phyloP scores from a whole-genome alignment of 2,329 filamentous ascomycete species.

The Penicillium sp. region DNA sequence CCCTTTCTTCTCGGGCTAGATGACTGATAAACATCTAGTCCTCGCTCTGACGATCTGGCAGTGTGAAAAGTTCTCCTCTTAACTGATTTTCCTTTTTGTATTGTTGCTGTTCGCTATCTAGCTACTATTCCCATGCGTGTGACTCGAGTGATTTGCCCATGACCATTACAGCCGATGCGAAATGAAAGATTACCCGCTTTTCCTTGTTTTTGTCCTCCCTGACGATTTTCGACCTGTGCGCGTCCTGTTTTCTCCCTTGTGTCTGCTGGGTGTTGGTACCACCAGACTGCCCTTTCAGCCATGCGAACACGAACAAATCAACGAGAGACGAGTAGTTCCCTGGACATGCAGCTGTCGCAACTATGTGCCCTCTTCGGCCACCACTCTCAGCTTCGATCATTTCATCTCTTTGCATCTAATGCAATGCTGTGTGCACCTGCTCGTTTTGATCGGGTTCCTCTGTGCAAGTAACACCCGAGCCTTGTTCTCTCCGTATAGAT shows the following conservation, averaged over 20 bases:
- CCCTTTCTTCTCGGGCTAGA: slow-evolving; percentile 29
- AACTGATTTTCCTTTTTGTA: slow-evolving; percentile 21
- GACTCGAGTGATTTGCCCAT: slow-evolving; percentile 35
- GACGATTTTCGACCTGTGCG: slow-evolving; percentile 5
- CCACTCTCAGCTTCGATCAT: slow-evolving; percentile 2
- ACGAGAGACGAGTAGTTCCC: slow-evolving; percentile 15
- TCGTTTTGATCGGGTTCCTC: slow-evolving; percentile 1
- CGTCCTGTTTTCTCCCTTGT: slow-evolving; percentile 17
- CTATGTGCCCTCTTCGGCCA: slow-evolving; percentile 2
- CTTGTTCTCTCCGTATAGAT: slow-evolving; percentile 16
- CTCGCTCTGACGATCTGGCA: slow-evolving; percentile 35
- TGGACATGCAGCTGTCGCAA: no score
- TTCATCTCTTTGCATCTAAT: slow-evolving; percentile 7
- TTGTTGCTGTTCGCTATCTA: slow-evolving; percentile 28
- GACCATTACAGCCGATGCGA: slow-evolving; percentile 37
- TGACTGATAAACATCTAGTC: slow-evolving; percentile 33
- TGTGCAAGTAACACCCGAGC: slow-evolving; percentile 3
- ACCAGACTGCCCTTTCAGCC: no score
- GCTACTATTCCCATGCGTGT: slow-evolving; percentile 35
- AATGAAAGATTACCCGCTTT: slow-evolving; percentile 28
- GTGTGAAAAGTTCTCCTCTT: slow-evolving; percentile 38
- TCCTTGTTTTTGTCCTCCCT: slow-evolving; percentile 7
- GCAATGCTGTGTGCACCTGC: slow-evolving; percentile 6
- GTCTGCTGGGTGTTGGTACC: no score
- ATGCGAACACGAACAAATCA: slow-evolving; percentile 16